Base-by-base conservation (phyloP, 2,329 filamentous ascomycete genomes). In the Gliomastix tumulicola region DNA sequence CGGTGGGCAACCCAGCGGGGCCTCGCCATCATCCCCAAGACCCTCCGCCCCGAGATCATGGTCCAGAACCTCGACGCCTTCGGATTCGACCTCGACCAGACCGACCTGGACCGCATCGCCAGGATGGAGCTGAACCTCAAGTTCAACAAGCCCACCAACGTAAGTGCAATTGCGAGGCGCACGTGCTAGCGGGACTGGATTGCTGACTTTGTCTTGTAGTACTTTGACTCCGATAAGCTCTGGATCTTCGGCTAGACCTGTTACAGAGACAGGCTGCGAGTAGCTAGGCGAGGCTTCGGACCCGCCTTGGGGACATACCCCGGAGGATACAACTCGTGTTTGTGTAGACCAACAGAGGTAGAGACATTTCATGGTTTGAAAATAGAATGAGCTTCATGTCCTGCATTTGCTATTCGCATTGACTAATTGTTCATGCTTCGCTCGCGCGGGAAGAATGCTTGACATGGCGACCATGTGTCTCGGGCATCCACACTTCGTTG, bases 1-100 rank as follows among this genome's bases (percentile, higher is more conserved):
- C 76, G 88, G 50, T 95, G 88, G 88, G 79, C 87, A 17, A 94
- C 88, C 13, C 87, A 94, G 71, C 74, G 84, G 35, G 79, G 79
- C 21, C 68, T 92, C 39, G 84, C 85, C 33, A 83, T 92, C 49
- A 92, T 92, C 50, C 86, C 85, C 49, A 90, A 90, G 76, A 82
- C 74, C 44, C 82, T 60, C 62, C 71, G 59, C 46, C 53, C 45
- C 43, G 66, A 55, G 17, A 46, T 66, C 46, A 70, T 87, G 56
- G 57, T 65, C 40, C 68, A 82, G 66, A 88, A 88, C 63, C 63
- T 89, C 45, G 74, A 80, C 47, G 76, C 79, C 44, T 74, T 67
- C 44, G 65, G 63, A 43, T 89, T 85, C 54, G 72, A 87, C 49
- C 63, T 89, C 22, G 68, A 71, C 19, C 58, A 79, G 50, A 66